Evolutionary conservation across 805 yeast genomes (phyloP).

Genomic region (Millerozyma miso): DNA sequence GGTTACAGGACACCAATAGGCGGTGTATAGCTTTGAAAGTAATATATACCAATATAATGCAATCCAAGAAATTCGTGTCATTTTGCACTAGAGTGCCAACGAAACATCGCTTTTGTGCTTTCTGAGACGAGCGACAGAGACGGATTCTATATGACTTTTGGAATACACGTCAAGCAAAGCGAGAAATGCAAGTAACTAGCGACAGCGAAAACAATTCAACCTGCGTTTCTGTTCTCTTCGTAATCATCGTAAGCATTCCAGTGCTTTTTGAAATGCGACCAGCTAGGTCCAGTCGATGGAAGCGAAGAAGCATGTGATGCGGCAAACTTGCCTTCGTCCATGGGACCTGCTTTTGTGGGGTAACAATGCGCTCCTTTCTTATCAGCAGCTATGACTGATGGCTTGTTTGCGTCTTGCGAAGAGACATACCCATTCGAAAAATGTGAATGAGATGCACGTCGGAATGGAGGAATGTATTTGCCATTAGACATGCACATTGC

Average conservation of each 20-base stretch:
- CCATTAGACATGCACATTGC: slow-evolving; percentile 9
- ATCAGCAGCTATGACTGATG: slow-evolving; percentile 11
- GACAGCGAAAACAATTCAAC: too few species aligned
- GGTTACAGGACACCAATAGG: background rate
- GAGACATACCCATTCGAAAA: slow-evolving; percentile 7
- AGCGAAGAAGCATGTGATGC: background rate
- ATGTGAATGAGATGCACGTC: slow-evolving; percentile 44
- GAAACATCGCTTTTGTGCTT: background rate
- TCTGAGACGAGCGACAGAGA: too few species aligned
- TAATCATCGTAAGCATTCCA: background rate
- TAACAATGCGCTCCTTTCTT: background rate
- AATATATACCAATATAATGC: background rate
- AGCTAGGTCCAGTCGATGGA: background rate
- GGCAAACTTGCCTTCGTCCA: background rate
- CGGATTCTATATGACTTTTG: too few species aligned
- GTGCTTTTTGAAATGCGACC: background rate
- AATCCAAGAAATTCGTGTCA: background rate
- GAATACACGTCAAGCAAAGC: too few species aligned
- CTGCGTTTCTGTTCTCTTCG: too few species aligned
- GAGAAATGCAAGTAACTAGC: too few species aligned
- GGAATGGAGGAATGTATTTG: slow-evolving; percentile 69
- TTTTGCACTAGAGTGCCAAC: background rate
- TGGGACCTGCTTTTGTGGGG: background rate
- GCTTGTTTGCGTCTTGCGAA: slow-evolving; percentile 20
- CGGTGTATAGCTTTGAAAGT: background rate